Base-by-base conservation (phyloP, 345 rosid species). In the Euphorbia peplus region DNA sequence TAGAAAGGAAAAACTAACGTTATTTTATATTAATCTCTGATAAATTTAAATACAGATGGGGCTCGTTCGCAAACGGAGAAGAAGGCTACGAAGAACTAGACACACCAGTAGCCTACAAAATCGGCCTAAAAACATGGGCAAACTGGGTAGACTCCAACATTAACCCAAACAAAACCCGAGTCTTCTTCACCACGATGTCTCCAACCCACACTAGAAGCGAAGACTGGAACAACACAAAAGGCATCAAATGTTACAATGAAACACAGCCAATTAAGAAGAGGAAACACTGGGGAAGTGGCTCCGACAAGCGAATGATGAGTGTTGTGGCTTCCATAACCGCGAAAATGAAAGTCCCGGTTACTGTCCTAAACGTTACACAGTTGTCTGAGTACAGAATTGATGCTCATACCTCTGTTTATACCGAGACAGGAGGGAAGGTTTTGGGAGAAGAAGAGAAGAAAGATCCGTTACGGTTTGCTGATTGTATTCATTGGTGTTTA, bases 401-500 rank as follows among this genome's bases (percentile, higher is more conserved):
- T 62, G 98, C 80, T 0, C 97, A 93, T 75, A 9, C 96, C 5
- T 89, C 97, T 0, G 70, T 93, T 0, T 93, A 91, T 42, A 88
- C 96, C 0, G 97, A 93, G 64, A 81, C 84, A 0, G 97, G 88
- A 3, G 98, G 98, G 8, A 80, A 82, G 15, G 8, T 93, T 8
- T 60, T 93, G 63, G 89, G 86, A 3, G 84, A 82, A 4, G 87
- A 89, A 67, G 70, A 93, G 70, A 88, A 70, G 64, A 85, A 90
- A 1, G 87, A 91, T 66, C 97, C 98, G 0, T 28, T 80, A 32
- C 82, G 14, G 18, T 46, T 91, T 22, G 97, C 98, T 11, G 98
- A 93, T 73, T 93, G 97, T 80, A 93, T 93, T 64, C 98, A 93
- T n/a, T 93, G 97, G 97, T 93, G 98, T 28, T 66, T 93, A 68